Evolutionary conservation across 1,284 basidiomycete genomes (phyloP).

Genomic region (Boletus sp.): DNA sequence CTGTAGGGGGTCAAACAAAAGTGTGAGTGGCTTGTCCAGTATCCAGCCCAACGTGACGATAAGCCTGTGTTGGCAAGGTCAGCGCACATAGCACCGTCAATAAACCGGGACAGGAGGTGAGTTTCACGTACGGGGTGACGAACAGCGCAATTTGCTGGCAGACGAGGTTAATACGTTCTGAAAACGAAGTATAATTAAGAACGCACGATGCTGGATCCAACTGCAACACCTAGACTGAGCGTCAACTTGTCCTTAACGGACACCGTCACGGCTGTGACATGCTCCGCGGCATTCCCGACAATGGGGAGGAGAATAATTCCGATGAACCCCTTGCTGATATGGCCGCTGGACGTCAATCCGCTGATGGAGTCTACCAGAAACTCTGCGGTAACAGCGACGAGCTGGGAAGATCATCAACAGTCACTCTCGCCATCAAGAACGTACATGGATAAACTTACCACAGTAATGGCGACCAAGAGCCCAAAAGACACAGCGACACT

Average conservation of each 20-base stretch:
- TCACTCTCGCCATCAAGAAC: not conserved
- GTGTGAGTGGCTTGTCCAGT: conserved; percentile 62
- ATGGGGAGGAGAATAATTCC: conserved; percentile 85
- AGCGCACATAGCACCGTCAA: conserved; percentile 45
- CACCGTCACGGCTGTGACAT: conserved; percentile 77
- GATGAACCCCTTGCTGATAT: conserved; percentile 73
- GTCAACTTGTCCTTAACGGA: conserved; percentile 76
- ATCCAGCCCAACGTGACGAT: conserved; percentile 67
- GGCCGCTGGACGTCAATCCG: conserved; percentile 49
- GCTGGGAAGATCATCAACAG: conserved; percentile 28
- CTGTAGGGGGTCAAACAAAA: conserved; percentile 81
- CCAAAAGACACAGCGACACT: conserved; percentile 49
- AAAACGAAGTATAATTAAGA: not conserved
- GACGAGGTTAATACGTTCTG: conserved; percentile 7
- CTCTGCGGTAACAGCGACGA: conserved; percentile 75
- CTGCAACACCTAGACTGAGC: conserved; percentile 78
- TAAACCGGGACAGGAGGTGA: conserved; percentile 36
- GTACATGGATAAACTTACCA: conserved; percentile 40
- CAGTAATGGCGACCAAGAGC: conserved; percentile 59
- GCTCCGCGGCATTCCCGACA: conserved; percentile 75
- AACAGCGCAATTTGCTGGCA: conserved; percentile 85
- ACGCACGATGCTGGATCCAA: conserved; percentile 82
- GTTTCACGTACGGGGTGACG: conserved; percentile 67
- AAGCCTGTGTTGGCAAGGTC: conserved; percentile 47
- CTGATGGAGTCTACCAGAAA: conserved; percentile 79